Percentiles rank a stretch among this genome's conserved stretches.
These are phyloP conservation scores for Hymenoscyphus salicellus DNA, from an alignment of 2,329 filamentous ascomycete genomes.

Conservation along the genomic window DNA sequence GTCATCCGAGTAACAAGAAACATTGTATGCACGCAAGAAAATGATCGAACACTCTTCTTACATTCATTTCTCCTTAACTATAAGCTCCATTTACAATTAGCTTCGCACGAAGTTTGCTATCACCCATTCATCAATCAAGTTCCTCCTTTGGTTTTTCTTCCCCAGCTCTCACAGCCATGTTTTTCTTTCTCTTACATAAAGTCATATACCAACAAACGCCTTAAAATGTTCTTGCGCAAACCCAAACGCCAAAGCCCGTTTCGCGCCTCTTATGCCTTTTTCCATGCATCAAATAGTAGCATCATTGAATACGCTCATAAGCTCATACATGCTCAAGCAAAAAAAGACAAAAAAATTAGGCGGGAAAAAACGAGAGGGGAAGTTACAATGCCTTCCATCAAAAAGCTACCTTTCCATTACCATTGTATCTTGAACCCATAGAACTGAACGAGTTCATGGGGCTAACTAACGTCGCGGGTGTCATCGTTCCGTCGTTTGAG, in stretches of 20 bases:
- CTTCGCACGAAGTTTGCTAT: background rate
- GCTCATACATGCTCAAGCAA: slow-evolving; percentile 9
- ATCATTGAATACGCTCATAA: slow-evolving; percentile 4
- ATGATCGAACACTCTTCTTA: background rate
- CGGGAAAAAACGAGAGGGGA: background rate
- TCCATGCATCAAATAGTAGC: slow-evolving; percentile 4
- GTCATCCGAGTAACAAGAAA: too few relatives aligned
- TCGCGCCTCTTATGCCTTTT: background rate
- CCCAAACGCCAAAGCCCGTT: background rate
- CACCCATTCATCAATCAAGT: background rate
- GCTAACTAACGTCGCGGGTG: slow-evolving; percentile 30
- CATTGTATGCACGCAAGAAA: background rate
- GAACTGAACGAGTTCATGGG: slow-evolving; percentile 28
- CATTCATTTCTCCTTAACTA: slow-evolving; percentile 4
- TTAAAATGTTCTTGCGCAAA: background rate
- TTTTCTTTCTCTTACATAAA: background rate
- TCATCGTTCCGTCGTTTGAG: slow-evolving; percentile 30
- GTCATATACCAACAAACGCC: background rate
- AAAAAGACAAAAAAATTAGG: background rate
- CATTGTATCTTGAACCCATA: slow-evolving; percentile 28
- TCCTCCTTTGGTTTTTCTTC: background rate
- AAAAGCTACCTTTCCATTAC: slow-evolving; percentile 30
- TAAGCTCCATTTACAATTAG: slow-evolving; percentile 2
- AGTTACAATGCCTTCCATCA: slow-evolving; percentile 13
- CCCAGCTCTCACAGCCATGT: background rate